Evolutionary conservation across 192 early-diverging fungal genomes (phyloP), one percentile per base, ranked within the genome.

Genomic region (Gigaspora rosea): DNA sequence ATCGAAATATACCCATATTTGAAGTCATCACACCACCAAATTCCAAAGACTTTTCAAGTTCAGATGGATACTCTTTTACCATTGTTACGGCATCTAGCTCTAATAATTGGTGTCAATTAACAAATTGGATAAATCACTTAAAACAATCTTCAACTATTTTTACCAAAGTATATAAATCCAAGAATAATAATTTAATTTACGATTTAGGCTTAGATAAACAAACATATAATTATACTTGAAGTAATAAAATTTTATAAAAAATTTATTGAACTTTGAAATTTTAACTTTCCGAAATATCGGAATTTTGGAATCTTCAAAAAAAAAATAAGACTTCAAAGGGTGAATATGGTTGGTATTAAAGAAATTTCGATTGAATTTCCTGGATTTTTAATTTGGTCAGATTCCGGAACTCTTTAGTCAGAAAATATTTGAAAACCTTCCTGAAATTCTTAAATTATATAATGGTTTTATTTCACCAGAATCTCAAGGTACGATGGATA

Each of bases 281-380:
- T 88, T 69, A 78, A 88, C 41, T 85, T 84, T 48, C 47, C 80
- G 9, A 64, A 64, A 15, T 88, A 87, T 61, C 87, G 0, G 12
- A 16, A 10, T 88, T 86, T 76, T 88, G 85, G 84, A 78, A 88
- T 73, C 80, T 89, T 36, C 50, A 70, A 2, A 20, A 68, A 8
- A 77, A 54, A n/a, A n/a, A n/a, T 54, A 15, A 4, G 12, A 12
- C 6, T 10, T 18, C 72, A 12, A 77, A 85, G 6, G 88, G 88
- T 22, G 82, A 89, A 64, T 88, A 88, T 54, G 87, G 80, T 8
- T 88, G 87, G 87, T 52, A 78, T 88, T 58, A 80, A 86, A 52
- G 87, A 88, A 48, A 81, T 84, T 1, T 79, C 80, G 0, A 75
- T 80, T 46, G 71, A 80, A 47, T 79, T 83, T 64, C 81, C 81